Base-by-base conservation (phyloP, 2,329 filamentous ascomycete species). In the Coniella lustricola region DNA sequence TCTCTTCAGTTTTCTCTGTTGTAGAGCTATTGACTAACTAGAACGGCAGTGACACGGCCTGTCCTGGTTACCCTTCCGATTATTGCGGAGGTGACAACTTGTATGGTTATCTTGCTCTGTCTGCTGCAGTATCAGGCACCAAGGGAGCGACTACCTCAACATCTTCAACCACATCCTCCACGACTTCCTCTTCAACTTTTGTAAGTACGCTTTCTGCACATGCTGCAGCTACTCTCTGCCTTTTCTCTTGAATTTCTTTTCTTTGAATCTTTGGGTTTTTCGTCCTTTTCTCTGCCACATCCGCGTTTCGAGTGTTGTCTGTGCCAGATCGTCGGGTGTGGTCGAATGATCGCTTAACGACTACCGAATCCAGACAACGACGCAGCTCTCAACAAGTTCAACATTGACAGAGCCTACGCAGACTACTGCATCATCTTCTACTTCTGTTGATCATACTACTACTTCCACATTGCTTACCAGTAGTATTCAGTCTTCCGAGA, bases 1-100 rank as follows among this genome's bases (percentile, higher is more conserved):
- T 29, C 14, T 17, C n/a, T 10, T 16, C n/a, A 18, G 4, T 5
- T 14, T 12, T 7, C 3, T 17, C 9, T 7, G n/a, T 5, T 29
- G 25, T 10, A 29, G 16, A 4, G 17, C 14, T 3, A 14, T 29
- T 12, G n/a, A 17, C 38, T 52, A 16, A 52, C 36, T 18, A 7
- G 2, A 12, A 14, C 7, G 3, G 3, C 12, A 53, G 51, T 65
- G 65, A 73, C 55, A 63, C 62, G 0, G 44, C 65, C 14, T 91
- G 87, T 57, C 84, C 85, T 8, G 87, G 85, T n/a, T 91, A 76
- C 60, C 78, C 78, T 0, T 31, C 45, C 1, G 84, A 90, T 54
- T 65, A 70, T 10, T 91, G 87, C 59, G 87, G 87, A 52, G 80
- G 77, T 32, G 55, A 71, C 29, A 71, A 69, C 40, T 59, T 82